Conservation (phyloP, 305 asterid genomes). For the Rubia tinctorum region DNA sequence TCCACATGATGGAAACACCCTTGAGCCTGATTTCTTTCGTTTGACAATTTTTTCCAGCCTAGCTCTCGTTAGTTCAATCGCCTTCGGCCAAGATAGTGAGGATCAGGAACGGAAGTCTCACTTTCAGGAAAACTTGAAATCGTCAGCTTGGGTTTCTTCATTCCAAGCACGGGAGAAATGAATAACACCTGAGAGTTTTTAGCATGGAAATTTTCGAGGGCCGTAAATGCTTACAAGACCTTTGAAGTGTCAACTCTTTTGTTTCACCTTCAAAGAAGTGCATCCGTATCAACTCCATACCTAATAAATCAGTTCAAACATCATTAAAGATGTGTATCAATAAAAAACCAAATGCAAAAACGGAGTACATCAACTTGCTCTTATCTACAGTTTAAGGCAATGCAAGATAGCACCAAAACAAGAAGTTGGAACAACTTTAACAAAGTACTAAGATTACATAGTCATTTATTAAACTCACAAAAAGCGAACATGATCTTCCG, state of each 20-base stretch:
- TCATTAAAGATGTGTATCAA: not conserved
- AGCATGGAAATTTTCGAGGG: constrained; percentile 5
- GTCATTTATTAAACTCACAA: not conserved
- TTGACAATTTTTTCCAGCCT: constrained; percentile 67
- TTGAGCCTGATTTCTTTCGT: constrained; percentile 76
- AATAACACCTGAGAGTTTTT: constrained; percentile 63
- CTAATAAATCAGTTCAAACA: constrained; percentile 33
- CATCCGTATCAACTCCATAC: constrained; percentile 95
- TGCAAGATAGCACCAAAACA: not conserved
- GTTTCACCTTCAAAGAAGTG: constrained; percentile 43
- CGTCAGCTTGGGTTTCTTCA: constrained; percentile 55
- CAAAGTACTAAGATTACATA: not conserved
- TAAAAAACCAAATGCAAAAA: not conserved
- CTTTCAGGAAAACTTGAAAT: constrained; percentile 34
- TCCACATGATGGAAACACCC: constrained; percentile 45
- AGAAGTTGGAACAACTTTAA: not conserved
- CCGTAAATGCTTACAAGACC: not conserved
- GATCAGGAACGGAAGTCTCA: constrained; percentile 31
- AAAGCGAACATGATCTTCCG: not conserved
- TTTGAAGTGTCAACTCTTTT: not conserved
- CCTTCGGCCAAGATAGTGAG: no score
- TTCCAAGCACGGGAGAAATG: constrained; percentile 78
- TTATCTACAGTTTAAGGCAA: not conserved
- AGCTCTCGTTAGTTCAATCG: constrained; percentile 48
- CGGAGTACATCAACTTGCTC: not conserved